These are phyloP conservation scores for Colletotrichum sp. DNA, from an alignment of 2,329 filamentous ascomycete genomes.

Conservation along the genomic window DNA sequence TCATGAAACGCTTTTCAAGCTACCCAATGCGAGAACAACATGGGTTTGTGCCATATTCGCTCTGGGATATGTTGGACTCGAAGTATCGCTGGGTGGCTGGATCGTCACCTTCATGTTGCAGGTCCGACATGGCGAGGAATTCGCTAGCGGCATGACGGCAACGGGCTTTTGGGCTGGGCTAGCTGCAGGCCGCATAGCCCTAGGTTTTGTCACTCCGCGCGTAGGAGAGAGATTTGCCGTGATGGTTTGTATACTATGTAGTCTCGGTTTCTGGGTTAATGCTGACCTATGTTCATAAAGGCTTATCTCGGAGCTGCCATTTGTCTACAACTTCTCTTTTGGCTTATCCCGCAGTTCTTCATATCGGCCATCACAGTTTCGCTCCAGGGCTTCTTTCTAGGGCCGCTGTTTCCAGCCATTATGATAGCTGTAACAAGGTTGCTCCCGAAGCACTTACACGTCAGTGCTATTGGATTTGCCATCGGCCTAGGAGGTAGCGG, in stretches of 20 bases:
- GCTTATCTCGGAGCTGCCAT: conserved; percentile 70
- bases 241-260: background rate
- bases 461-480: conserved; percentile 78
- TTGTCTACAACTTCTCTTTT: conserved; percentile 74
- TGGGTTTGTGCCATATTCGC: conserved; percentile 78
- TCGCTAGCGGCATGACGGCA: conserved; percentile 75
- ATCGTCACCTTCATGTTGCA: conserved; percentile 85
- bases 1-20: background rate
- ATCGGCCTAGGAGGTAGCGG: conserved; percentile 77
- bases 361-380: conserved; percentile 75
- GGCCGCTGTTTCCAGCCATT: conserved; percentile 77
- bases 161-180: conserved; percentile 88
- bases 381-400: conserved; percentile 79
- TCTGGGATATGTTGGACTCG: conserved; percentile 78
- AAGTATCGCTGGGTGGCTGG: conserved; percentile 79
- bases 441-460: conserved; percentile 74
- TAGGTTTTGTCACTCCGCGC: conserved; percentile 78
- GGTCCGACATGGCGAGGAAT: conserved; percentile 70
- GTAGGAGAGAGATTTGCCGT: conserved; percentile 35
- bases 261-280: background rate
- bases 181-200: conserved; percentile 72
- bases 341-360: conserved; percentile 79
- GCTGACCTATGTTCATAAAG: conserved; percentile 20
- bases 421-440: conserved; percentile 73
- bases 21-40: conserved; percentile 38